phyloP scores from a whole-genome alignment of 169 alveolate species.

The Cystoisospora suis region DNA sequence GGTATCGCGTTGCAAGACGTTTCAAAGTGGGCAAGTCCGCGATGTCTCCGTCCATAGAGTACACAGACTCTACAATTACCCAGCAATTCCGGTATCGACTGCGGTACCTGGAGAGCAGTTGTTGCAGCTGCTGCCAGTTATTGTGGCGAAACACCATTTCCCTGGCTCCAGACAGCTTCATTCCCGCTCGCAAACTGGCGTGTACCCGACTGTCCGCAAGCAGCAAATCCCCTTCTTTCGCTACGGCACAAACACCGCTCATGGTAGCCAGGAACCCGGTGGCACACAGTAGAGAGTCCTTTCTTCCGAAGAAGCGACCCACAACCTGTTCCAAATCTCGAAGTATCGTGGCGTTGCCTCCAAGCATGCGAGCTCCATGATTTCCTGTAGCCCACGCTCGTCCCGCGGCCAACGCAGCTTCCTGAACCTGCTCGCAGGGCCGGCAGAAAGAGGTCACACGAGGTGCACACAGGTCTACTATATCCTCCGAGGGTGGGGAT shows the following conservation, averaged over 20 bases:
- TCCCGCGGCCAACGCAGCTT: constrained; percentile 78
- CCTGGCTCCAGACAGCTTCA: constrained; percentile 76
- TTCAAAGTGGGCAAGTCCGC: constrained; percentile 76
- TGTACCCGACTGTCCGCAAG: constrained; percentile 75
- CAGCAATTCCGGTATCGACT: constrained; percentile 71
- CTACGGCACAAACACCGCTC: constrained; percentile 77
- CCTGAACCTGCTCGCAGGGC: constrained; percentile 70
- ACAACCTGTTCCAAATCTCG: constrained; percentile 73
- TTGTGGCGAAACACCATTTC: constrained; percentile 75
- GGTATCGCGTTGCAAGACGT: constrained; percentile 72
- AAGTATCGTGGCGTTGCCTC: constrained; percentile 76
- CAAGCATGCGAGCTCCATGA: constrained; percentile 83
- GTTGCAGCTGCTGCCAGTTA: constrained; percentile 74
- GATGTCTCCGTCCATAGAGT: constrained; percentile 89
- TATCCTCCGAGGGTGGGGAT: too few species aligned
- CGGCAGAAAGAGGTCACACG: too few species aligned
- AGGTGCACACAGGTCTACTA: too few species aligned
- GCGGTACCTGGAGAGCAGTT: constrained; percentile 68
- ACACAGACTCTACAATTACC: constrained; percentile 85
- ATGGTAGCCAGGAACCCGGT: constrained; percentile 80
- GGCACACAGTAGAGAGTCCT: constrained; percentile 74
- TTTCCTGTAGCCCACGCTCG: constrained; percentile 77
- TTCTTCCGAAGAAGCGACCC: constrained; percentile 76
- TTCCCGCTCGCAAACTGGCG: constrained; percentile 76
- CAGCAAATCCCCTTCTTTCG: constrained; percentile 69